Conservation (phyloP, 140 eudicot genomes). For the Bidens hawaiensis region DNA sequence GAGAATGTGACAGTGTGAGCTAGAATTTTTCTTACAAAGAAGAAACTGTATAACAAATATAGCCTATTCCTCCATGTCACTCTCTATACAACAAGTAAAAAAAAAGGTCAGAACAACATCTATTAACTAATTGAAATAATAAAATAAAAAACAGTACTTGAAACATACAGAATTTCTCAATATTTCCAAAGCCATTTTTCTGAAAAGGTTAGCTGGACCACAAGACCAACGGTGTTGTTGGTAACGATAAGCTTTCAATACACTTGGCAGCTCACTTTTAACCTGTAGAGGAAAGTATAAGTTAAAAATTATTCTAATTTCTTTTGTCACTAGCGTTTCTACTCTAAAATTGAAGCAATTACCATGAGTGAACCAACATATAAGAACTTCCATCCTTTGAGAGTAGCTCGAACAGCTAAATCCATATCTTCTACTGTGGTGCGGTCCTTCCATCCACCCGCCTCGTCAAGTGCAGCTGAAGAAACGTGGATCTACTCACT, state of each 20-base stretch:
- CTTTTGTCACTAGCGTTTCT: not conserved
- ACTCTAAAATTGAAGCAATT: not conserved
- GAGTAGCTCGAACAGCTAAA: constrained; percentile 13
- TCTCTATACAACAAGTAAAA: constrained; percentile 30
- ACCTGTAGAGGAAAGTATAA: constrained; percentile 22
- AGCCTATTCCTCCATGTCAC: constrained; percentile 54
- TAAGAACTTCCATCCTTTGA: constrained; percentile 16
- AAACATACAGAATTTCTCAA: constrained; percentile 23
- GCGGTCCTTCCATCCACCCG: constrained; percentile 16
- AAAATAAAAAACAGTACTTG: not conserved
- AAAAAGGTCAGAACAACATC: not conserved
- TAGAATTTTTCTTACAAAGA: constrained; percentile 56
- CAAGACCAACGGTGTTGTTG: constrained; percentile 62
- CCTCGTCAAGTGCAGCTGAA: constrained; percentile 12
- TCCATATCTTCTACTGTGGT: constrained; percentile 8
- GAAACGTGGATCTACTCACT: too few relatives aligned
- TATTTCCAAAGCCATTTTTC: constrained; percentile 38
- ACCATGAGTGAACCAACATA: constrained; percentile 8
- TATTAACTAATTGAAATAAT: not conserved
- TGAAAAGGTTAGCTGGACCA: constrained; percentile 47
- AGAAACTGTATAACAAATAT: constrained; percentile 64
- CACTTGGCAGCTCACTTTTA: constrained; percentile 43
- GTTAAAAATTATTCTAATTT: not conserved
- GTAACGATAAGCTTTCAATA: constrained; percentile 40
- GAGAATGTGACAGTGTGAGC: constrained; percentile 57